A percentile compares a stretch with the other conserved stretches of the same genome.
These are phyloP conservation scores for Rutstroemia sp. DNA, from an alignment of 2,329 filamentous ascomycete genomes.

Conservation along the genomic window DNA sequence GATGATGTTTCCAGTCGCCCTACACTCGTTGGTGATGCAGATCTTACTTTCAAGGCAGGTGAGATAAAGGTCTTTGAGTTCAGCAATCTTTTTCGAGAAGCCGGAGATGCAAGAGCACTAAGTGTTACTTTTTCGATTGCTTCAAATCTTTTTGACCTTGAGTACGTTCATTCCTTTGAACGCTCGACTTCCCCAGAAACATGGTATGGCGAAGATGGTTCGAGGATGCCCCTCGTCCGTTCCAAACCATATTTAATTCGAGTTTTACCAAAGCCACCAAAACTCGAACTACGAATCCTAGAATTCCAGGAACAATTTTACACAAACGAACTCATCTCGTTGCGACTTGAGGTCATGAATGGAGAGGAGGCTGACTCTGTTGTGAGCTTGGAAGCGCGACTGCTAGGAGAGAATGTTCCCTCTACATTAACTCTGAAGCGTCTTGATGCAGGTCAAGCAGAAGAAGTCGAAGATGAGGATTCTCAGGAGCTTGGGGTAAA, in stretches of 20 bases:
- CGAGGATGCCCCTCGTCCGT: constrained; percentile 41
- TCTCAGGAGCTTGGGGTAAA: background rate
- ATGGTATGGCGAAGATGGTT: constrained; percentile 43
- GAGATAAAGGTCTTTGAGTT: constrained; percentile 66
- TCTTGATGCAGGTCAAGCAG: background rate
- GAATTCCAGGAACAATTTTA: constrained; percentile 68
- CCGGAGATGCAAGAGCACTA: constrained; percentile 65
- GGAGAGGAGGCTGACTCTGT: constrained; percentile 74
- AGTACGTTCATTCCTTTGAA: constrained; percentile 52
- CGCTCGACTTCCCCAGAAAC: constrained; percentile 36
- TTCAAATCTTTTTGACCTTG: constrained; percentile 58
- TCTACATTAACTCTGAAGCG: constrained; percentile 35
- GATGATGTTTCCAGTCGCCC: constrained; percentile 27
- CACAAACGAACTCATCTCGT: constrained; percentile 66
- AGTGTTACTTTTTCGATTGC: constrained; percentile 57
- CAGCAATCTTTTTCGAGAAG: constrained; percentile 67
- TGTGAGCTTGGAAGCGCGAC: constrained; percentile 60
- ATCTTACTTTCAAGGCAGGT: constrained; percentile 60
- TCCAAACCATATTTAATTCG: constrained; percentile 50
- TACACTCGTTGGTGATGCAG: constrained; percentile 45
- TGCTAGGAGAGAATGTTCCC: constrained; percentile 53
- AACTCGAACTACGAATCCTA: constrained; percentile 67
- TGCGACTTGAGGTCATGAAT: constrained; percentile 68
- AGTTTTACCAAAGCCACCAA: constrained; percentile 83
- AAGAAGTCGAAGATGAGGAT: background rate